These are phyloP conservation scores for Paraphoma sp. DNA, from an alignment of 2,329 filamentous ascomycete genomes.

Conservation along the genomic window DNA sequence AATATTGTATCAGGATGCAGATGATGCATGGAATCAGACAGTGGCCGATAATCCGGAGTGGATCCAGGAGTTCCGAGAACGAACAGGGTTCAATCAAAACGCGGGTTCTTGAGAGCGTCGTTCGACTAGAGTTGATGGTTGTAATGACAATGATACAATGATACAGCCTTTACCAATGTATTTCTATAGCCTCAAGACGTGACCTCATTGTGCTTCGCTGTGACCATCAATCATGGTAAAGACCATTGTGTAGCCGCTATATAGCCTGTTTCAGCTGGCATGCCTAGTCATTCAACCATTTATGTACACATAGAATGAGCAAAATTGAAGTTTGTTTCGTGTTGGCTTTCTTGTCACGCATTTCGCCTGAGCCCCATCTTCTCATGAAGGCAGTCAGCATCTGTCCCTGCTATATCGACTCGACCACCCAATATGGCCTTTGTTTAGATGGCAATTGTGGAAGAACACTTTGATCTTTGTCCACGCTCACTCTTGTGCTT, in stretches of 20 bases:
- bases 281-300: no score
- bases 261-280: no score
- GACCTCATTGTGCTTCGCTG: no score
- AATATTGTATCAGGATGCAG: constrained; percentile 52
- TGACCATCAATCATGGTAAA: no score
- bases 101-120: neutral
- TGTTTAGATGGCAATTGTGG: neutral
- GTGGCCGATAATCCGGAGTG: constrained; percentile 43
- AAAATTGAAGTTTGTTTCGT: no score
- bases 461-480: neutral
- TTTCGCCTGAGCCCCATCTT: no score
- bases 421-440: neutral
- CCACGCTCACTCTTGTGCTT: neutral
- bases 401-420: neutral
- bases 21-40: constrained; percentile 54
- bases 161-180: neutral
- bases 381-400: neutral
- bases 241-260: no score
- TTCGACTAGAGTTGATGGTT: neutral
- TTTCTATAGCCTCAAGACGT: neutral
- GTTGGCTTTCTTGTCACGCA: no score
- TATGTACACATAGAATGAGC: no score
- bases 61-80: constrained; percentile 38
- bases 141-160: neutral
- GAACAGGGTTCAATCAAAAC: neutral